These are phyloP conservation scores for Fusarium virguliforme DNA, from an alignment of 2,329 filamentous ascomycete genomes.

Conservation along the genomic window DNA sequence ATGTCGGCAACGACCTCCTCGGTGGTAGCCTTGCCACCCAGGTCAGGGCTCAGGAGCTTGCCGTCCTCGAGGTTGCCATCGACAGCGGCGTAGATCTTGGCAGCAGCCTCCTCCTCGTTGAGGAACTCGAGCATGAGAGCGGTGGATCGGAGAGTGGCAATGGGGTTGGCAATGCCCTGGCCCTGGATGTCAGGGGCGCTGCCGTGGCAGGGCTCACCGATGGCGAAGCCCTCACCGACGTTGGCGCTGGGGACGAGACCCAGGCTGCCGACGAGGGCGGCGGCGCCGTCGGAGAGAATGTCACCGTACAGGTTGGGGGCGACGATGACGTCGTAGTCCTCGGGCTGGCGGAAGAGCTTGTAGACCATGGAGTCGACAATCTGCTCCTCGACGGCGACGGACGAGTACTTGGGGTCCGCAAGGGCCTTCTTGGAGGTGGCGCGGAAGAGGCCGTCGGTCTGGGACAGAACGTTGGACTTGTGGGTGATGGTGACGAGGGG, in stretches of 20 bases:
- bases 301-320: conserved; percentile 98
- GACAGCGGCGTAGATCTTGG: conserved; percentile 90
- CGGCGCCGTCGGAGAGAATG: conserved; percentile 94
- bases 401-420: conserved; percentile 73
- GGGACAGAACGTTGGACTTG: conserved; percentile 97
- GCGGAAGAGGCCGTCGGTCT: conserved; percentile 97
- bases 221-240: conserved; percentile 93
- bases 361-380: conserved; percentile 99
- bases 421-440: conserved; percentile 83
- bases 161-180: conserved; percentile 93
- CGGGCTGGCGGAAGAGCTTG: conserved; percentile 97
- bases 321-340: conserved; percentile 97
- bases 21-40: conserved; percentile 90
- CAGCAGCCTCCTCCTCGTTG: conserved; percentile 87
- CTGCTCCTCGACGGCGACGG: conserved; percentile 88
- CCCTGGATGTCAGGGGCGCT: conserved; percentile 97
- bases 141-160: conserved; percentile 91
- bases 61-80: conserved; percentile 91
- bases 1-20: conserved; percentile 91
- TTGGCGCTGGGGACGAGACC: conserved; percentile 96
- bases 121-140: conserved; percentile 98
- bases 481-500: conserved; percentile 96
- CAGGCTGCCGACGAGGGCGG: conserved; percentile 91
- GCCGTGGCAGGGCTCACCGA: conserved; percentile 98
- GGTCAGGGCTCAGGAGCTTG: conserved; percentile 86